Percentiles rank a stretch among this genome's conserved stretches.
These are phyloP conservation scores for Daldinia vernicosa DNA, from an alignment of 495 filamentous ascomycete species.

Conservation along the genomic window DNA sequence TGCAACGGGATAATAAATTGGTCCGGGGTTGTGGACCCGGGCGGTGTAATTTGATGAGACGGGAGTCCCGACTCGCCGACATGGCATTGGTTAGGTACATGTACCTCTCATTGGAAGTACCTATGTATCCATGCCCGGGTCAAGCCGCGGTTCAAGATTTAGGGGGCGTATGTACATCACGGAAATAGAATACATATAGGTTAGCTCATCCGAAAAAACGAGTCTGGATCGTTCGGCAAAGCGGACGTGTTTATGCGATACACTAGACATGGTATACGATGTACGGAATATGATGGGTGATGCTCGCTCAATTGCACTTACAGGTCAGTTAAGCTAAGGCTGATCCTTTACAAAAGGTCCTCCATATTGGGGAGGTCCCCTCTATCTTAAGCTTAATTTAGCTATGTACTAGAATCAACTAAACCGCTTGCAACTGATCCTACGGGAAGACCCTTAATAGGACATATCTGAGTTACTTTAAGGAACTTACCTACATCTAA, in stretches of 20 bases:
- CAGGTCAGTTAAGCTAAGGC: background rate
- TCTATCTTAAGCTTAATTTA: background rate
- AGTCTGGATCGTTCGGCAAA: background rate
- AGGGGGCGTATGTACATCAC: background rate
- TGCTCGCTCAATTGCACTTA: background rate
- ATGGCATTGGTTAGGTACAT: background rate
- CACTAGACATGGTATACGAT: background rate
- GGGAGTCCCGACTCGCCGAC: conserved; percentile 16
- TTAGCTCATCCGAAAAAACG: background rate
- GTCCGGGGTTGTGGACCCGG: conserved; percentile 30
- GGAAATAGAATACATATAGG: background rate
- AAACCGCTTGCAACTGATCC: background rate
- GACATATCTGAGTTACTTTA: background rate
- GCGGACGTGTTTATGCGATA: background rate
- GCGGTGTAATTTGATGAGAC: conserved; percentile 12
- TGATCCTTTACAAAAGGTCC: background rate
- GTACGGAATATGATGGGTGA: background rate
- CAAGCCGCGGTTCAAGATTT: conserved; percentile 1
- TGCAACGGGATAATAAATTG: conserved; percentile 24
- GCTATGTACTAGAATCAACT: background rate
- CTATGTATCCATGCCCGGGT: background rate
- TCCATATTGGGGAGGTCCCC: background rate
- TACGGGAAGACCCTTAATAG: background rate
- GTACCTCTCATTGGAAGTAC: background rate
- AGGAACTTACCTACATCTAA: background rate